Evolutionary conservation across 306 rosid genomes (phyloP).

Genomic region (Prunus persica): Prunus_persica_NCBIv2 NC_034009.1:35301501-35302000

Average conservation of each 20-base stretch:
- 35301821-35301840: not conserved
- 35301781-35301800: not conserved
- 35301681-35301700: not conserved
- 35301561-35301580: not conserved
- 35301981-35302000: no score
- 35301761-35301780: not conserved
- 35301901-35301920: not conserved
- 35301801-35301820: not conserved
- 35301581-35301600: not conserved
- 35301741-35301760: constrained; percentile 1
- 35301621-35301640: not conserved
- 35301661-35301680: not conserved
- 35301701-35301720: not conserved
- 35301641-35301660: not conserved
- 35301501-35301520: not conserved
- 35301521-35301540: not conserved
- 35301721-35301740: not conserved
- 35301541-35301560: not conserved
- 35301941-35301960: no score
- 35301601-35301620: not conserved
- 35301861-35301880: not conserved
- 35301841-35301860: not conserved
- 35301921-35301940: no score
- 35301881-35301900: no score
- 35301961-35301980: no score